Evolutionary conservation across 176 grass and related monocot genomes (phyloP).

Genomic region (Oryza australiensis): DNA sequence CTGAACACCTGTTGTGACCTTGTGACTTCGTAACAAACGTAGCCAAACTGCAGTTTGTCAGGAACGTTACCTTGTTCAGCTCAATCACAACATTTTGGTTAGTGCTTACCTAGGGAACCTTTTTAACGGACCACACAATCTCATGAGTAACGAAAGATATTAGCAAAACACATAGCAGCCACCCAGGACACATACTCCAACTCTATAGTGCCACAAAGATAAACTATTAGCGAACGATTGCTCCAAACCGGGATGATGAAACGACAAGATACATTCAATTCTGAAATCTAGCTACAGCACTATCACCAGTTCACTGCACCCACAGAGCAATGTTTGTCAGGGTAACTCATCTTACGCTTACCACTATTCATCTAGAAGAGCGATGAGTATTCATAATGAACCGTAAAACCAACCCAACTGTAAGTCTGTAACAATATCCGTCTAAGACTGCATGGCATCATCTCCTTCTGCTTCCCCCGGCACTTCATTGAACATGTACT

Average conservation of each 20-base stretch:
- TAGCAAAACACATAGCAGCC: background rate
- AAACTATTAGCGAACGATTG: background rate
- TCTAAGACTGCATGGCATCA: slow-evolving; percentile 61
- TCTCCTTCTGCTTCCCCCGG: slow-evolving; percentile 51
- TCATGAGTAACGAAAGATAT: background rate
- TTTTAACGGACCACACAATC: background rate
- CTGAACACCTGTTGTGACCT: background rate
- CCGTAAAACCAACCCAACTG: background rate
- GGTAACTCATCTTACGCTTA: background rate
- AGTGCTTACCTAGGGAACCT: background rate
- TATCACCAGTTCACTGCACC: slow-evolving; percentile 4
- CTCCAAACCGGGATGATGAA: background rate
- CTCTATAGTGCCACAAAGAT: background rate
- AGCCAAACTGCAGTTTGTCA: background rate
- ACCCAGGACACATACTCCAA: background rate
- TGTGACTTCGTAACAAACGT: background rate
- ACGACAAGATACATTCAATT: background rate
- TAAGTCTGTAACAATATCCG: background rate
- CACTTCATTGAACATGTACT: slow-evolving; percentile 94
- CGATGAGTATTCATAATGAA: background rate
- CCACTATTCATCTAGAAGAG: background rate
- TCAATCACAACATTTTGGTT: background rate
- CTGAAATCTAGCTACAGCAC: slow-evolving; percentile 10
- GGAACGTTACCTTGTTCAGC: no score
- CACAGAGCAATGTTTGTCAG: background rate